phyloP scores from a whole-genome alignment of 805 yeast species.

The Naumovozyma baii region DNA sequence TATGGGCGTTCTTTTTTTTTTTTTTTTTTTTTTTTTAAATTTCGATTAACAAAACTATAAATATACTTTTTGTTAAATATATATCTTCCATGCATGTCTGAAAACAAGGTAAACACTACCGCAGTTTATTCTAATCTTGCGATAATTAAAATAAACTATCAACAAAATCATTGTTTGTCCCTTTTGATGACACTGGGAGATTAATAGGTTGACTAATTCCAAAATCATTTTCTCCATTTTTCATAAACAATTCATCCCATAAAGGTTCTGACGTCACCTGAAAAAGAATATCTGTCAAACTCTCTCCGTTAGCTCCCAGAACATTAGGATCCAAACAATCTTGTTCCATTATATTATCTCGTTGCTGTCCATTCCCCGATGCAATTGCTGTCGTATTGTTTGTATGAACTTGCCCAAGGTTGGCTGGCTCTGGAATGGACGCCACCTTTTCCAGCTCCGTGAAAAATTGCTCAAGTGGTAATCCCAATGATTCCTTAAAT shows the following conservation, averaged over 20 bases:
- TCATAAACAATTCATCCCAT: conserved; percentile 40
- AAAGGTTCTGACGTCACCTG: conserved; percentile 57
- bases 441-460: conserved; percentile 35
- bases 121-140: too few relatives aligned
- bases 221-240: not conserved
- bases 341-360: too few relatives aligned
- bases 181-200: not conserved
- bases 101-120: too few relatives aligned
- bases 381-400: not conserved
- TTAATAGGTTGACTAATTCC: not conserved
- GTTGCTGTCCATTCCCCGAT: not conserved
- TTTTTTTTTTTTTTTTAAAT: too few relatives aligned
- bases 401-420: not conserved
- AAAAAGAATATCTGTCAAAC: conserved; percentile 43
- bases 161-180: not conserved
- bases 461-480: conserved; percentile 38
- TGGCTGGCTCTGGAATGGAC: not conserved
- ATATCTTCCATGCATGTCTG: too few relatives aligned
- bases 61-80: not conserved
- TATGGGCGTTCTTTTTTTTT: too few relatives aligned
- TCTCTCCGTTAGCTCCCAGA: not conserved
- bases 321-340: too few relatives aligned
- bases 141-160: not conserved
- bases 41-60: too few relatives aligned
- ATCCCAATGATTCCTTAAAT: conserved; percentile 5